Conservation (phyloP, 805 yeast genomes). For the Lipomyces lipofer region DNA sequence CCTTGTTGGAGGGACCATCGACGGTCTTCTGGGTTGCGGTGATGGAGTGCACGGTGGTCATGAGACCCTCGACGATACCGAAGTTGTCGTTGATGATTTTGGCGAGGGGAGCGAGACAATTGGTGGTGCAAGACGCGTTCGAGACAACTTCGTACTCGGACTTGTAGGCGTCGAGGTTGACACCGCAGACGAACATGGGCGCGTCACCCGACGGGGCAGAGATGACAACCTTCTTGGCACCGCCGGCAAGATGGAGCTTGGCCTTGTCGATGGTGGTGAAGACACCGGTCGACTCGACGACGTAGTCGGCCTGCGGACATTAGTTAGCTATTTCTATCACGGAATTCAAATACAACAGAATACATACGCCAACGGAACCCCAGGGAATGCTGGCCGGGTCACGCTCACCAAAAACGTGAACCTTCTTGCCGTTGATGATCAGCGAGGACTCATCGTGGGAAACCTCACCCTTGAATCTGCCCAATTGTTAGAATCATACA, state of each 20-base stretch:
- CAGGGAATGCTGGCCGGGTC: slow-evolving; percentile 89
- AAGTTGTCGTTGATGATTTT: slow-evolving; percentile 82
- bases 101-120: slow-evolving; percentile 93
- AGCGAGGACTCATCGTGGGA: slow-evolving; percentile 49
- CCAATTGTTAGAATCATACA: neutral
- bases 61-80: slow-evolving; percentile 87
- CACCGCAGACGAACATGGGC: slow-evolving; percentile 94
- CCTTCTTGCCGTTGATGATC: slow-evolving; percentile 66
- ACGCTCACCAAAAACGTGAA: slow-evolving; percentile 72
- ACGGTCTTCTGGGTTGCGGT: slow-evolving; percentile 96
- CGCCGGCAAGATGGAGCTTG: slow-evolving; percentile 79
- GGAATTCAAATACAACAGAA: no score
- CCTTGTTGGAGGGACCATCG: slow-evolving; percentile 96
- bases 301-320: slow-evolving; percentile 58
- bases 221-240: slow-evolving; percentile 93
- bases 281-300: slow-evolving; percentile 93
- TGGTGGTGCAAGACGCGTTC: slow-evolving; percentile 94
- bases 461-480: slow-evolving; percentile 69
- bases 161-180: slow-evolving; percentile 77
- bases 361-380: slow-evolving; percentile 66
- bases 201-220: slow-evolving; percentile 94
- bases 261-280: slow-evolving; percentile 83
- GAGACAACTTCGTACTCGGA: slow-evolving; percentile 75
- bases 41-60: slow-evolving; percentile 96
- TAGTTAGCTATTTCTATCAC: neutral